Evolutionary conservation across 2,329 filamentous ascomycete genomes (phyloP), one percentile per base, ranked within the genome.

Genomic region (Sphaerulina musiva): DNA sequence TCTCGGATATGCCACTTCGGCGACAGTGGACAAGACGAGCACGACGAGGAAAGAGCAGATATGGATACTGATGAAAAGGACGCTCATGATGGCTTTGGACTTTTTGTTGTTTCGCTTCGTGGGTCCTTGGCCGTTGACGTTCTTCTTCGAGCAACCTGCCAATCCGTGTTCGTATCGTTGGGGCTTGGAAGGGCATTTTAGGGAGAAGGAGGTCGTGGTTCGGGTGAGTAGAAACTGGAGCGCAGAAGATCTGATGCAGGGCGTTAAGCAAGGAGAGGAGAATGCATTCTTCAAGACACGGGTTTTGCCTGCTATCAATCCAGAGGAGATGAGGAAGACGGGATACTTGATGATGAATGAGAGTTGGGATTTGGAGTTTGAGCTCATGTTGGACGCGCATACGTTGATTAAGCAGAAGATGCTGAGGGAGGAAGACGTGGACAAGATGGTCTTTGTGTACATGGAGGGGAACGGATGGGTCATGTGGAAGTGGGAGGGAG

Each of bases 341-440:
- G 90, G 89, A 17, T 95, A 95, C 68, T 73, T 95, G 59, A 84
- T 93, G 62, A 87, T 95, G 77, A 87, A 91, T 68, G 81, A 79
- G 58, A 80, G 89, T 58, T 97, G 89, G 85, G 87, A 95, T 69
- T 75, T 96, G 56, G 90, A 95, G 69, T 96, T 91, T 79, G 78
- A 78, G 45, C 79, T 80, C 17, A 96, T 96, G 88, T 75, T 89
- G 10, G 73, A 79, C 58, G 89, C 88, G 3, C 86, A 89, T 44
- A 73, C 74, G 34, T 70, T 95, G 60, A 79, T 90, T 1, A 83
- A 84, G 67, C 74, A 77, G 32, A 83, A 82, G 64, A 75, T 78
- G 17, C 55, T 81, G 5, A 68, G 72, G 20, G 67, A 88, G 11
- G 80, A 87, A n/a, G 82, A 84, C 23, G 85, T 95, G 66, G 80